Conservation (phyloP, 139 green algal genomes). For the Medakamo hakoo region DNA sequence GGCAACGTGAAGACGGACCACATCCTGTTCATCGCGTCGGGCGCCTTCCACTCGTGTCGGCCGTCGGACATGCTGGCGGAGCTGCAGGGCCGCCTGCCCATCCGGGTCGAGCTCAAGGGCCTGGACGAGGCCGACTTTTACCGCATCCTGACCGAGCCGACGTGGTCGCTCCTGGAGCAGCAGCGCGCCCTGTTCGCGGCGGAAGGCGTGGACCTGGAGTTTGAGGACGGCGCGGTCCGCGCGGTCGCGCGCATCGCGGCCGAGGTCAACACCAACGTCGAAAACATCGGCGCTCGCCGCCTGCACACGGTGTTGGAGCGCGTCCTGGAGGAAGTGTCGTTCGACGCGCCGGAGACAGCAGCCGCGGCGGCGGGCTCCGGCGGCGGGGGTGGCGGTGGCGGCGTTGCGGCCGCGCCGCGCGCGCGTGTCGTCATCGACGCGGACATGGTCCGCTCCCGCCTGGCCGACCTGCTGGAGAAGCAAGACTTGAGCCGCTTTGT, state of each 20-base stretch:
- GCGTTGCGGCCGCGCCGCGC: no score
- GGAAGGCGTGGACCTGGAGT: slow-evolving; percentile 75
- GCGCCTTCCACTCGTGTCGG: slow-evolving; percentile 83
- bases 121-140: slow-evolving; percentile 43
- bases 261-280: slow-evolving; percentile 60
- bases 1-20: slow-evolving; percentile 90
- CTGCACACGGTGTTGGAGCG: slow-evolving; percentile 88
- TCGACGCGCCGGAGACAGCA: slow-evolving; percentile 50
- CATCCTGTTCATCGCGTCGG: slow-evolving; percentile 90
- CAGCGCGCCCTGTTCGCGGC: slow-evolving; percentile 78
- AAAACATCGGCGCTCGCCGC: slow-evolving; percentile 88
- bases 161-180: slow-evolving; percentile 78
- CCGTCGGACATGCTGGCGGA: slow-evolving; percentile 80
- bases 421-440: background rate
- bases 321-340: slow-evolving; percentile 83
- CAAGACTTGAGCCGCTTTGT: background rate
- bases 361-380: no score
- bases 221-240: slow-evolving; percentile 61
- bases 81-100: slow-evolving; percentile 80
- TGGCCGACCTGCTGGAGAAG: background rate
- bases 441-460: background rate
- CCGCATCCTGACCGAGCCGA: slow-evolving; percentile 40
- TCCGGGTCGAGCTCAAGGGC: slow-evolving; percentile 87
- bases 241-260: slow-evolving; percentile 62
- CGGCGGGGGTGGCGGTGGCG: no score